Conservation (phyloP, 495 filamentous ascomycete species). For the Podospora pseudopauciseta region DNA sequence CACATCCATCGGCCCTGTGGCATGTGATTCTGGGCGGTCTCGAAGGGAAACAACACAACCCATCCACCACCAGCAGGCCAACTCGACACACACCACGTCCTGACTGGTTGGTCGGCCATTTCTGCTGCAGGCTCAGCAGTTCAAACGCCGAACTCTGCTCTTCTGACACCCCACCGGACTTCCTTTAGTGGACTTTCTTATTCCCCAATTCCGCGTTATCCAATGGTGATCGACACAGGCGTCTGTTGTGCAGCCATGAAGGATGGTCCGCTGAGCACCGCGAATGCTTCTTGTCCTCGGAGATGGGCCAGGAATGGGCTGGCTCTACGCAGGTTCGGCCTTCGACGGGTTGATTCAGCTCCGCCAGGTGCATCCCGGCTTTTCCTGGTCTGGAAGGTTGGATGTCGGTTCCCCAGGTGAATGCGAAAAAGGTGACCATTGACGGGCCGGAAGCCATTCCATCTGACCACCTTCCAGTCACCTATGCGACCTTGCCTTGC, state of each 20-base stretch:
- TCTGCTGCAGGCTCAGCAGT: not conserved
- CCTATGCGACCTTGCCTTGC: not conserved
- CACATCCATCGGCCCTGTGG: not conserved
- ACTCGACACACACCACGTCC: not conserved
- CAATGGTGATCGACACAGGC: not conserved
- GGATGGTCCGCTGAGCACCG: not conserved
- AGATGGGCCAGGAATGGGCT: not conserved
- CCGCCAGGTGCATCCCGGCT: not conserved
- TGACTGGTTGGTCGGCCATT: not conserved
- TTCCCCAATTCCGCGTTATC: not conserved
- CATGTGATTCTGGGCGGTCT: constrained; percentile 4
- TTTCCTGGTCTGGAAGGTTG: not conserved
- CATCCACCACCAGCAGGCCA: constrained; percentile 4
- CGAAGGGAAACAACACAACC: constrained; percentile 1
- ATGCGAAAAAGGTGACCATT: not conserved
- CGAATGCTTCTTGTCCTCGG: not conserved
- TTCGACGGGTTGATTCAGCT: not conserved
- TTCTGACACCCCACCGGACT: not conserved
- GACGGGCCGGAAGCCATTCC: not conserved
- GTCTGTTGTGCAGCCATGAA: not conserved
- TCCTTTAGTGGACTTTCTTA: not conserved
- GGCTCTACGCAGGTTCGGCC: not conserved
- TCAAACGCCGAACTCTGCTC: not conserved
- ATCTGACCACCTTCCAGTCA: not conserved
- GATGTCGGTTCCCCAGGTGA: not conserved